A percentile compares a stretch with the other conserved stretches of the same genome.
Conservation (phyloP, 2,329 filamentous ascomycete genomes). For the Hypoxylon sp. region DNA sequence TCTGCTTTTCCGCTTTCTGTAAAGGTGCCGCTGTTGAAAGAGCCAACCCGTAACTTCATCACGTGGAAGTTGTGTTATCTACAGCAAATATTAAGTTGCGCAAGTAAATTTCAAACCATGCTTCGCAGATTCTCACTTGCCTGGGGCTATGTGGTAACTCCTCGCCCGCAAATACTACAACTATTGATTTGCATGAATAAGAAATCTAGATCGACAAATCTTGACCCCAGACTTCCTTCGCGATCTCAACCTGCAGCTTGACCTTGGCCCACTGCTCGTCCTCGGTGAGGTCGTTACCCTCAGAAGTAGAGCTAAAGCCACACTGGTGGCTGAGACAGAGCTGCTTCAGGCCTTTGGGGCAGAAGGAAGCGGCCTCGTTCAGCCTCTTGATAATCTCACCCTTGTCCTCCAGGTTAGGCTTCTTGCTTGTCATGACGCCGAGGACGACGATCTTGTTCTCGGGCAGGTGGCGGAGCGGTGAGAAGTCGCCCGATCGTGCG, state of each 20-base stretch:
- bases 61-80: background rate
- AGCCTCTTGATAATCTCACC: slow-evolving; percentile 57
- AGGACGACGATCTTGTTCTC: slow-evolving; percentile 68
- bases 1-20: slow-evolving; percentile 12
- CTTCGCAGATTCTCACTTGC: background rate
- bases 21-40: slow-evolving; percentile 32
- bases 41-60: slow-evolving; percentile 14
- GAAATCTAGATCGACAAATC: slow-evolving; percentile 53
- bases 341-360: slow-evolving; percentile 66
- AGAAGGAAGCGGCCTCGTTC: slow-evolving; percentile 61
- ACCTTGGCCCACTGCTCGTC: slow-evolving; percentile 72
- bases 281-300: slow-evolving; percentile 68
- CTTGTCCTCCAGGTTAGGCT: slow-evolving; percentile 67
- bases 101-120: background rate
- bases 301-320: slow-evolving; percentile 68
- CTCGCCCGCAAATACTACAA: background rate
- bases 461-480: slow-evolving; percentile 66
- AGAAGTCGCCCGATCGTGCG: slow-evolving; percentile 67
- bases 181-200: background rate
- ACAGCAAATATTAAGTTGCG: too few relatives aligned
- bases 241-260: slow-evolving; percentile 66
- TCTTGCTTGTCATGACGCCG: slow-evolving; percentile 69
- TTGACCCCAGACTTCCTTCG: slow-evolving; percentile 68
- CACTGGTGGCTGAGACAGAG: slow-evolving; percentile 70
- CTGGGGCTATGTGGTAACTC: background rate